A percentile compares a stretch with the other conserved stretches of the same genome.
phyloP scores from a whole-genome alignment of 768 basidiomycete genomes.

The Leucogyrophana mollusca region DNA sequence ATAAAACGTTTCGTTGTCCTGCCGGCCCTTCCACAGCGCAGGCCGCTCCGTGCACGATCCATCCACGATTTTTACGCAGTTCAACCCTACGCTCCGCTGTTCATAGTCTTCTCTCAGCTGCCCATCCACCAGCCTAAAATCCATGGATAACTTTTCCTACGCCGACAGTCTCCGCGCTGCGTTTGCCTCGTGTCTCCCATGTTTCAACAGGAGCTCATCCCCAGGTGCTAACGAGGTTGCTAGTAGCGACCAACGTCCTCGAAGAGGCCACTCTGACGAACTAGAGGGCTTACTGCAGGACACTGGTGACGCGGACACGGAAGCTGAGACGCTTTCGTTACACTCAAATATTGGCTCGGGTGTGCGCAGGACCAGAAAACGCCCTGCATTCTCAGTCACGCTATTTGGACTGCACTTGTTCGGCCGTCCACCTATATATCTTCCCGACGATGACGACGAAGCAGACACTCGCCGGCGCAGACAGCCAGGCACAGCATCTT shows the following conservation, averaged over 20 bases:
- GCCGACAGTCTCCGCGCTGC: constrained; percentile 59
- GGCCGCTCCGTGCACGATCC: background rate
- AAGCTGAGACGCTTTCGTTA: constrained; percentile 62
- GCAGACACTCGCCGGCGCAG: constrained; percentile 15
- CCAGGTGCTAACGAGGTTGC: constrained; percentile 12
- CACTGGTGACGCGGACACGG: constrained; percentile 43
- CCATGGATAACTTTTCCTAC: constrained; percentile 57
- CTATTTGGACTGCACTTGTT: constrained; percentile 70
- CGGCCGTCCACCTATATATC: constrained; percentile 58
- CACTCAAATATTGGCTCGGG: constrained; percentile 57
- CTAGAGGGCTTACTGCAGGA: constrained; percentile 52
- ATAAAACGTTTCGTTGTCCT: background rate
- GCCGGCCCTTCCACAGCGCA: background rate
- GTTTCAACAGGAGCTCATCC: constrained; percentile 43
- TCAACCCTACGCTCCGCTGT: background rate
- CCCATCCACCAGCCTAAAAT: constrained; percentile 2
- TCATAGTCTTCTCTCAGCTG: background rate
- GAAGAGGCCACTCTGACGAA: constrained; percentile 29
- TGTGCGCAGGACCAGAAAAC: constrained; percentile 32
- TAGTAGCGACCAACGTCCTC: constrained; percentile 28
- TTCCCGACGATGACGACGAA: constrained; percentile 57
- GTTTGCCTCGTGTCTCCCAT: constrained; percentile 58
- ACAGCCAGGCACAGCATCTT: constrained; percentile 23
- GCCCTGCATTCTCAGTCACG: constrained; percentile 40
- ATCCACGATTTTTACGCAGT: background rate